These are phyloP conservation scores for Colletotrichum endophyticum DNA, from an alignment of 2,329 filamentous ascomycete species.

Conservation along the genomic window DNA sequence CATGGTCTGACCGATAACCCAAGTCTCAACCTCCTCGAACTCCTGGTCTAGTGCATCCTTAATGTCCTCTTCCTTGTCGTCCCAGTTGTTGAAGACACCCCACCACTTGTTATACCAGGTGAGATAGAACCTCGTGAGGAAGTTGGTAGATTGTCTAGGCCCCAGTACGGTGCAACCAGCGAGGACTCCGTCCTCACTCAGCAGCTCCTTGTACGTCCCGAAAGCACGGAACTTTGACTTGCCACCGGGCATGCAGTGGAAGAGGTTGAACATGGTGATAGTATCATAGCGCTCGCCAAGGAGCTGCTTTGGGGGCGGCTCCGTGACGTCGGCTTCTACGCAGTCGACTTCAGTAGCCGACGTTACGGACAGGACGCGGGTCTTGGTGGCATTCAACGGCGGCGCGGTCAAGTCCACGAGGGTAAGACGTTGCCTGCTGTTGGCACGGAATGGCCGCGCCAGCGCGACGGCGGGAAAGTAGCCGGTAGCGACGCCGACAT, in stretches of 20 bases:
- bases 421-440: conserved; percentile 31
- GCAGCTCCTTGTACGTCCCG: conserved; percentile 30
- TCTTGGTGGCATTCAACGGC: conserved; percentile 33
- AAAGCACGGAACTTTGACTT: conserved; percentile 34
- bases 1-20: conserved; percentile 40
- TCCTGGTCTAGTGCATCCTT: conserved; percentile 34
- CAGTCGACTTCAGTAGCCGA: conserved; percentile 26
- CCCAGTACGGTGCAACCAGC: conserved; percentile 42
- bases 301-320: conserved; percentile 31
- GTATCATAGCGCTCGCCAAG: conserved; percentile 39
- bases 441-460: conserved; percentile 13
- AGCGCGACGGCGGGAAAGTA: conserved; percentile 38
- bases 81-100: conserved; percentile 43
- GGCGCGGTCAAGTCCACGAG: conserved; percentile 40
- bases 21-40: conserved; percentile 43
- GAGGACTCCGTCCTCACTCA: conserved; percentile 40
- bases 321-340: conserved; percentile 39
- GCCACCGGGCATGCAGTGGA: conserved; percentile 45
- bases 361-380: conserved; percentile 26
- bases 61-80: conserved; percentile 37
- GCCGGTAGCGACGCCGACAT: conserved; percentile 44
- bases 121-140: conserved; percentile 26
- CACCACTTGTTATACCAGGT: conserved; percentile 34
- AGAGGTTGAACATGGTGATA: conserved; percentile 46
- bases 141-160: conserved; percentile 28